A percentile compares a stretch with the other conserved stretches of the same genome.
These are phyloP conservation scores for Leishmania aethiopica DNA, from an alignment of 208 protist species.

Conservation along the genomic window DNA sequence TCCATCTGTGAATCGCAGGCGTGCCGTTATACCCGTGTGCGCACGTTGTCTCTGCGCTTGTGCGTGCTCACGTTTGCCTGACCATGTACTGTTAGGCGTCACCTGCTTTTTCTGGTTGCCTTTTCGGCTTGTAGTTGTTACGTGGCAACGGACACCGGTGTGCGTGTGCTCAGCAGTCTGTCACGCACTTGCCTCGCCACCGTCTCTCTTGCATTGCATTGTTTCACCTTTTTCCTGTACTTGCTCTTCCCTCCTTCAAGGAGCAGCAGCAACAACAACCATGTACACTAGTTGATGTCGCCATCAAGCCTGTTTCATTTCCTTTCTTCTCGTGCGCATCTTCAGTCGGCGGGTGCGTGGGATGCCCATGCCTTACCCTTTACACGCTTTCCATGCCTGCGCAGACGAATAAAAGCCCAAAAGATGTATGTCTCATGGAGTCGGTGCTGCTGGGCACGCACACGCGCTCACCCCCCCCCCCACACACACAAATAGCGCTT, in stretches of 20 bases:
- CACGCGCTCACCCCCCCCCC: too few species aligned
- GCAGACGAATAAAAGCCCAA: background rate
- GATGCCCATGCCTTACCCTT: background rate
- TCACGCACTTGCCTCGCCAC: background rate
- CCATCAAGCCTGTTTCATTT: background rate
- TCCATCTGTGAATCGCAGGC: background rate
- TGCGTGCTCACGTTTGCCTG: constrained; percentile 4
- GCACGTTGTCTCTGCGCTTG: background rate
- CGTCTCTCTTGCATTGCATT: background rate
- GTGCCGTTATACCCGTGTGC: background rate
- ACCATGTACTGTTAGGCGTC: background rate
- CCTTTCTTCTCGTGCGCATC: background rate
- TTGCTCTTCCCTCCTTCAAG: background rate
- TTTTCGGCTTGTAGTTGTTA: constrained; percentile 17
- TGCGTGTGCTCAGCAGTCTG: background rate
- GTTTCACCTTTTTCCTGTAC: background rate
- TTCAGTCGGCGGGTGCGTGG: background rate
- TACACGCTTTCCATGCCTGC: background rate
- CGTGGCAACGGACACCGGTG: background rate
- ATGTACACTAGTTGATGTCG: constrained; percentile 10
- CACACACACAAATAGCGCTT: too few species aligned
- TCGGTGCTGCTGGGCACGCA: background rate
- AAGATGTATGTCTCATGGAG: background rate
- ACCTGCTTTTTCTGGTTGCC: constrained; percentile 17
- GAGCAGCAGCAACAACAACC: background rate